Base-by-base conservation (phyloP, 768 basidiomycete species). In the Termitomyces eurrhizus region DNA sequence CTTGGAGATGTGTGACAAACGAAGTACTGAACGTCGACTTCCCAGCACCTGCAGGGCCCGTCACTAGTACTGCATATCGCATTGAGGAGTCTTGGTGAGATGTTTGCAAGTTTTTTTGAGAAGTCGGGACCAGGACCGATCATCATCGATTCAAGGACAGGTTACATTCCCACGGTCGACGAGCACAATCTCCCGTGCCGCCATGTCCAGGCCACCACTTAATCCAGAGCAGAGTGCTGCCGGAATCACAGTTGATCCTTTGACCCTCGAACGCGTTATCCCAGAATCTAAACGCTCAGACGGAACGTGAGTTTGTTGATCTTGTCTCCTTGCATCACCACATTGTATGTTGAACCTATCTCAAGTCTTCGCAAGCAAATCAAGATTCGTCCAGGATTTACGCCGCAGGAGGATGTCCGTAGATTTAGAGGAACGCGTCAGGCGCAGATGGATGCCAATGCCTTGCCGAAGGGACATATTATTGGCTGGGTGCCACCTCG, bases 31-130 rank as follows among this genome's bases (percentile, higher is more conserved):
- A 96, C 0, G 97, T 98, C 0, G 94, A 93, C 78, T 99, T 99
- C 54, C 97, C 97, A 14, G 97, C 94, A 53, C 97, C 97, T 2
- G 97, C 97, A 52, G 97, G 97, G n/a, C 97, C 97, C 58, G 89
- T 91, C 54, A 94, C 84, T 50, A 94, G 82, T 33, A 93, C 88
- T 7, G 92, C 92, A 76, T 94, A 94, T 62, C 92, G 88, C 92
- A 94, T 94, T 45, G 55, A 64, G 51, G 32, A 49, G 37, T 37
- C 36, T 37, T 2, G 45, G 24, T 26, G 24, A 51, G n/a, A 39
- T 51, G 26, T 50, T 7, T 42, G n/a, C 42, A 44, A 41, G 42
- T 44, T 61, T 58, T 57, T 64, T 52, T 8, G 26, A 26, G 44
- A 16, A 29, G 29, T 29, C 29, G 29, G 29, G 29, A 14, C 39